These are phyloP conservation scores for Pachyrhizus erosus DNA, from an alignment of 306 rosid genomes.

Conservation along the genomic window DNA sequence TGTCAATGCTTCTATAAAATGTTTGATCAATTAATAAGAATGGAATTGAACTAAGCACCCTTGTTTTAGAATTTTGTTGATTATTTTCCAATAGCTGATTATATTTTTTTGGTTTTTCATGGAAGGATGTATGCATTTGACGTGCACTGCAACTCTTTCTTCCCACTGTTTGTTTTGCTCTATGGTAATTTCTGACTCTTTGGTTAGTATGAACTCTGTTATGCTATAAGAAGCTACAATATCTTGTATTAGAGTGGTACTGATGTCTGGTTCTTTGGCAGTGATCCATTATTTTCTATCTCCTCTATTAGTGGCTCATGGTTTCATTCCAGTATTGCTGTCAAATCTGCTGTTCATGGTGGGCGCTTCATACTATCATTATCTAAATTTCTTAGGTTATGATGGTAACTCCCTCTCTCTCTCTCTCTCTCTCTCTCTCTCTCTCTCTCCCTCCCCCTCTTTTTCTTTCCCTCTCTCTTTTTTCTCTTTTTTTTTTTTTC, in stretches of 20 bases:
- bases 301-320: constrained; percentile 94
- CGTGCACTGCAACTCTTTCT: constrained; percentile 99
- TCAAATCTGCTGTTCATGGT: constrained; percentile 97
- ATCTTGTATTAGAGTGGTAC: constrained; percentile 36
- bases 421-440: too few relatives aligned
- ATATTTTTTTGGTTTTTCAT: constrained; percentile 37
- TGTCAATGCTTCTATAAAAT: constrained; percentile 35
- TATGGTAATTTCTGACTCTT: constrained; percentile 69
- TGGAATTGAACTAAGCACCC: neutral
- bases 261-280: constrained; percentile 63
- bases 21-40: constrained; percentile 21
- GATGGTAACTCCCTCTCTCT: constrained; percentile 69
- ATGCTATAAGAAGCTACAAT: constrained; percentile 30
- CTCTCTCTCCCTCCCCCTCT: too few relatives aligned
- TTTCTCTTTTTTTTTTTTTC: too few relatives aligned
- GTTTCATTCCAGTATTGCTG: constrained; percentile 87
- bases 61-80: constrained; percentile 30
- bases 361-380: constrained; percentile 94
- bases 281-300: constrained; percentile 96
- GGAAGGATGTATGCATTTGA: constrained; percentile 97
- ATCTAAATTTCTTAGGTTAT: constrained; percentile 97
- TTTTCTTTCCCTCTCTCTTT: too few relatives aligned
- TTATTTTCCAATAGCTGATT: constrained; percentile 44
- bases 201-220: constrained; percentile 14
- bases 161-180: constrained; percentile 92